A percentile compares a stretch with the other conserved stretches of the same genome.
Conservation (phyloP, 352 stramenopile genomes). For the Globisporangium iwayamae region DNA sequence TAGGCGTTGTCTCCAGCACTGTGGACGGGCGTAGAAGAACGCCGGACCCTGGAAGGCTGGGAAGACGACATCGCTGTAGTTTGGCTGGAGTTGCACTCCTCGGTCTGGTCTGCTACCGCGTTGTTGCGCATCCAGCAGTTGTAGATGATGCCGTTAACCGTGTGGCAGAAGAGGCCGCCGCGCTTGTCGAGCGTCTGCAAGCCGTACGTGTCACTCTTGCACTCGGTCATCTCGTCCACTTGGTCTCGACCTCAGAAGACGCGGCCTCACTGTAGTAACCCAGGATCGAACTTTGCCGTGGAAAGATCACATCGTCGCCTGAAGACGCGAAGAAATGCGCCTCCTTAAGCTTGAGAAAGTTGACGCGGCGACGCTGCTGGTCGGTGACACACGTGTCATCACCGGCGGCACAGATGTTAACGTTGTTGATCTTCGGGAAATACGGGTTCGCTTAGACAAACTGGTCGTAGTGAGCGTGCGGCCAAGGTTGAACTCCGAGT, state of each 20-base stretch:
- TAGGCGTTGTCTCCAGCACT: no score
- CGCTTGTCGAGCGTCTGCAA: slow-evolving; percentile 19
- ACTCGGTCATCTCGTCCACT: slow-evolving; percentile 14
- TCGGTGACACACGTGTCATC: neutral
- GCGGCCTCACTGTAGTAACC: slow-evolving; percentile 17
- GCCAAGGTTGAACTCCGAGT: slow-evolving; percentile 17
- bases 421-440: slow-evolving; percentile 9
- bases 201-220: slow-evolving; percentile 23
- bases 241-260: slow-evolving; percentile 12
- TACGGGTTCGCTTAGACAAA: slow-evolving; percentile 6
- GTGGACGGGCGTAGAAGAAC: no score
- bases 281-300: slow-evolving; percentile 20
- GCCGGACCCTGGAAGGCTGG: slow-evolving; percentile 18
- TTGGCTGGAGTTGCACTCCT: slow-evolving; percentile 13
- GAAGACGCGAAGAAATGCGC: slow-evolving; percentile 28
- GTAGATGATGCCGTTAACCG: slow-evolving; percentile 13
- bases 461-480: slow-evolving; percentile 6
- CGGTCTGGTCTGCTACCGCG: no score
- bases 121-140: slow-evolving; percentile 23
- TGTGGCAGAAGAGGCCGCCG: slow-evolving; percentile 12
- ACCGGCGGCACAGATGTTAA: neutral
- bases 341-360: slow-evolving; percentile 14
- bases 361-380: neutral
- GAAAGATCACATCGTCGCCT: slow-evolving; percentile 15
- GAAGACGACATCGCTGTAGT: slow-evolving; percentile 20